Evolutionary conservation across 495 filamentous ascomycete genomes (phyloP), one percentile per base, ranked within the genome.

Genomic region (Penicillium waksmanii): DNA sequence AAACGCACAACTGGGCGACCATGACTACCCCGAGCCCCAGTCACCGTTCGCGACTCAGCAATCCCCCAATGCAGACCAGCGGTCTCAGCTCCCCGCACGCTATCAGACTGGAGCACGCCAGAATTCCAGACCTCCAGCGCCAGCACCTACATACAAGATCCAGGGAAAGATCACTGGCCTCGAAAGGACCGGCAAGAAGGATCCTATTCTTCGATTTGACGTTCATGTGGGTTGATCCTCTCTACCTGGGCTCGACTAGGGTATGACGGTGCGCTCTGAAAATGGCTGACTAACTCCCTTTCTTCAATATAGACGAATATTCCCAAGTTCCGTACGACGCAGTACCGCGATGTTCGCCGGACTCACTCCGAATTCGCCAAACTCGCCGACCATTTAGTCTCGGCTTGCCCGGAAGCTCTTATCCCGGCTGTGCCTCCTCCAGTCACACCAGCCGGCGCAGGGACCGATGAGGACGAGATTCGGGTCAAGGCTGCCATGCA

Each of bases 341-440:
- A 98, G 71, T 98, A 97, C 74, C 92, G 96, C 67, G 96, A 98
- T 72, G 90, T 99, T 54, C 89, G 95, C 58, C 89, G 96, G 42
- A 89, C 95, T 23, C 95, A 99, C 73, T 89, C 91, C 48, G 96
- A 99, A 69, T 99, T 99, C 66, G 81, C 88, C 57, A 98, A 98
- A 68, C 87, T 99, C 21, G 92, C 91, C 23, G 91, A 96, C 53
- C 96, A 99, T 69, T 79, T 99, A 31, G 90, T 97, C 64, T 96
- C 93, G 35, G 91, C 93, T 13, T 97, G 97, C 67, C 96, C 96
- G 11, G 96, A 99, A 77, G 91, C 93, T 23, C 80, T 98, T n/a
- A 95, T 99, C 15, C 96, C 96, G n/a, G 91, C 93, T 1, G 91
- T 99, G 7, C 96, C 96, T 40, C 90, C 93, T 17, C 83, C 93